These are phyloP conservation scores for Teunomyces aglyptinius DNA, from an alignment of 805 yeast species.

Conservation along the genomic window DNA sequence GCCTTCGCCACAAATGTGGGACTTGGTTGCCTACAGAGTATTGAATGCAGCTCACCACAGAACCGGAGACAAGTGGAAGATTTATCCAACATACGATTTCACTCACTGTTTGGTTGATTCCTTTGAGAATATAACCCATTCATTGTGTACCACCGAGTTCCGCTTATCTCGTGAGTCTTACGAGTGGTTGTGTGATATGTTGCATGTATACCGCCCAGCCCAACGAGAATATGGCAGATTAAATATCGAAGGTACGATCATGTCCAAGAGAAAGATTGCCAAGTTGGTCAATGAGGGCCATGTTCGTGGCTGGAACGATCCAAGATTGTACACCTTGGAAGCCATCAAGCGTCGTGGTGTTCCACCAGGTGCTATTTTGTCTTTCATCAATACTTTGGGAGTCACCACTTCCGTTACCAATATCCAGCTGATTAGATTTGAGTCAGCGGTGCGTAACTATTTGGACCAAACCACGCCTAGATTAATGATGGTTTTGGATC, in stretches of 20 bases:
- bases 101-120: conserved; percentile 99
- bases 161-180: conserved; percentile 88
- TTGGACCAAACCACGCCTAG: conserved; percentile 92
- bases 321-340: conserved; percentile 91
- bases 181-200: conserved; percentile 97
- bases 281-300: conserved; percentile 75
- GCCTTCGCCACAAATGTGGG: conserved; percentile 99
- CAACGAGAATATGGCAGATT: conserved; percentile 98
- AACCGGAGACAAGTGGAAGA: conserved; percentile 96
- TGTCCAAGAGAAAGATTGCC: conserved; percentile 95
- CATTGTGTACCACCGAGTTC: conserved; percentile 95
- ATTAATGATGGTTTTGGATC: conserved; percentile 88
- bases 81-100: conserved; percentile 97
- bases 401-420: conserved; percentile 92
- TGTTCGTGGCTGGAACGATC: conserved; percentile 98
- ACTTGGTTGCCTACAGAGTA: conserved; percentile 94
- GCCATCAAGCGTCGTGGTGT: conserved; percentile 96
- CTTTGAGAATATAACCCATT: conserved; percentile 92
- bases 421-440: conserved; percentile 88
- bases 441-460: conserved; percentile 80
- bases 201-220: conserved; percentile 95
- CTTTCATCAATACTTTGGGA: conserved; percentile 92
- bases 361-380: conserved; percentile 96
- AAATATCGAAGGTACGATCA: conserved; percentile 88
- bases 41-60: conserved; percentile 91